Base-by-base conservation (phyloP, 2,329 filamentous ascomycete species). In the Botryosphaeria dothidea region DNA sequence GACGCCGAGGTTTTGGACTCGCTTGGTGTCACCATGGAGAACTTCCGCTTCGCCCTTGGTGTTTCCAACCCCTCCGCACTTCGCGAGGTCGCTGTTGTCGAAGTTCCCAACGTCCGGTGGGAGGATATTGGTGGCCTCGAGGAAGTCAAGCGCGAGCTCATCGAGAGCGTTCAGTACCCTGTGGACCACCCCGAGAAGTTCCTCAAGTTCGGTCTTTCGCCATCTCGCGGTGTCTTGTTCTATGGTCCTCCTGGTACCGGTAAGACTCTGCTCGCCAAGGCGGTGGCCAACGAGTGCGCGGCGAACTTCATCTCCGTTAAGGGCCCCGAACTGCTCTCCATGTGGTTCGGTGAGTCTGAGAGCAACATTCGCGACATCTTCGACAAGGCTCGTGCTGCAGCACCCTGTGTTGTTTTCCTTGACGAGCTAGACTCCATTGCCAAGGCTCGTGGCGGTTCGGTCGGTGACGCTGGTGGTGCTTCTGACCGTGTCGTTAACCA, bases 281-380 rank as follows among this genome's bases (percentile, higher is more conserved):
- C 95, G 73, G 95, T 99, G 71, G 95, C 95, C 82, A 99, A 98
- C 82, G 95, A 99, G 85, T 98, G 93, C 77, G 91, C 95, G 67
- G 95, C 95, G 86, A 99, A 99, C 85, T 99, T 99, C 84, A 98
- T 99, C 78, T 99, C 95, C 45, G 90, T 99, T 81, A 99, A 99
- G 88, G 95, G 95, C 67, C 96, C 95, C 65, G 95, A 99, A 80
- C 86, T 99, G 74, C 88, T 99, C 73, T 97, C 93, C 80, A 99
- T 99, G 95, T 99, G 95, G 95, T 99, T 99, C 77, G 95, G 95
- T 89, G 95, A 99, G 84, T 99, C 95, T 63, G 96, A 99, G 84
- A 97, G 92, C 88, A 99, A 99, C 83, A 98, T 99, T 70, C 92
- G 95, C 78, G 95, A 99, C 79, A 99, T 99, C 74, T 99, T 99